Evolutionary conservation across 176 grass and related monocot genomes (phyloP).

Genomic region (Musa troglodytarum): DNA sequence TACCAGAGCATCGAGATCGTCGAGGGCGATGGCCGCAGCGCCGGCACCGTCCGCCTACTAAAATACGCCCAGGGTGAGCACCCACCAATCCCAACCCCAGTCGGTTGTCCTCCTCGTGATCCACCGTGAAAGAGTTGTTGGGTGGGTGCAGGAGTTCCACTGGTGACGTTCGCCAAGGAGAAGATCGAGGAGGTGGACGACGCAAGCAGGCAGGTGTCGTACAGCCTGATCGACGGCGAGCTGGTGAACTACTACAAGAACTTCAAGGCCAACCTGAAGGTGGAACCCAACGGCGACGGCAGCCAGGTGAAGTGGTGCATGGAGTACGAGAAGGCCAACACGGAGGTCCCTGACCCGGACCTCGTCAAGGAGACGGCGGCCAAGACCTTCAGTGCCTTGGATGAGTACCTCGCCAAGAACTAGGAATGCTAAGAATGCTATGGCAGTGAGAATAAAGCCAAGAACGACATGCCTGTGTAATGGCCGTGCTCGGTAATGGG

Average conservation of each 20-base stretch:
- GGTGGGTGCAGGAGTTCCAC: conserved; percentile 36
- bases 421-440: conserved; percentile 11
- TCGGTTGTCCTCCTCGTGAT: not conserved
- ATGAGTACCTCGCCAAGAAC: conserved; percentile 73
- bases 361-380: conserved; percentile 52
- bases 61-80: conserved; percentile 54
- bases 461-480: too few relatives aligned
- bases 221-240: conserved; percentile 83
- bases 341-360: conserved; percentile 57
- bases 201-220: conserved; percentile 56
- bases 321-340: conserved; percentile 55
- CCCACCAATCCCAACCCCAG: not conserved
- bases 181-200: conserved; percentile 60
- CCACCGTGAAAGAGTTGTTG: too few relatives aligned
- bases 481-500: too few relatives aligned
- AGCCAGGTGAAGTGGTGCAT: conserved; percentile 54
- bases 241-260: conserved; percentile 54
- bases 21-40: conserved; percentile 74
- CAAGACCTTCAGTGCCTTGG: conserved; percentile 67
- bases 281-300: conserved; percentile 28
- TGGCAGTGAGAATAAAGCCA: too few relatives aligned
- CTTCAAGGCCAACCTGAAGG: conserved; percentile 51
- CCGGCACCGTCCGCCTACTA: conserved; percentile 66
- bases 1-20: conserved; percentile 85
- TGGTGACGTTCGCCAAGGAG: conserved; percentile 78